Conservation (phyloP, 2,329 filamentous ascomycete genomes). For the Colletotrichum sp. region DNA sequence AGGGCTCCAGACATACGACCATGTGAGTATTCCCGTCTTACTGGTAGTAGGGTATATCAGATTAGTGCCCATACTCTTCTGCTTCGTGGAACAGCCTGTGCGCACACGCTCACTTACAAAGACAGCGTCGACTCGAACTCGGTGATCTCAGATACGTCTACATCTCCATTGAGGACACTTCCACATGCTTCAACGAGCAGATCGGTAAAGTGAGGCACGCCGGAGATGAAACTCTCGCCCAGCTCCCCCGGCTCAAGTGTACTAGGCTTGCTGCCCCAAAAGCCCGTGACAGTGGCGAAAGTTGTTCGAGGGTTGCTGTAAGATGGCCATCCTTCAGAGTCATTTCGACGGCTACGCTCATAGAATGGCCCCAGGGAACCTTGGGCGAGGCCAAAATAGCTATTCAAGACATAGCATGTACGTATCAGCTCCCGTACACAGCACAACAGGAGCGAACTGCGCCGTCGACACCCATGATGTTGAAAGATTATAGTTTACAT, state of each 20-base stretch:
- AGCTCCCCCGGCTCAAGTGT: background rate
- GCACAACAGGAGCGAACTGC: background rate
- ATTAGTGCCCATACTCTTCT: background rate
- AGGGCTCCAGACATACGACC: background rate
- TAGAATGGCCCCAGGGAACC: background rate
- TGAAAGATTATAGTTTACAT: background rate
- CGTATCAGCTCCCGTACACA: background rate
- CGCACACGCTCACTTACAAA: background rate
- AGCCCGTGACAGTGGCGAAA: background rate
- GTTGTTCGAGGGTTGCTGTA: background rate
- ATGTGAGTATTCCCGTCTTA: background rate
- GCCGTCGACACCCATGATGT: background rate
- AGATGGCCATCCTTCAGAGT: background rate
- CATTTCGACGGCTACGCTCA: background rate
- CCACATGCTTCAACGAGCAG: background rate
- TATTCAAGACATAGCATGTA: background rate
- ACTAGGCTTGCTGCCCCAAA: background rate
- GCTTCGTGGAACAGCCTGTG: background rate
- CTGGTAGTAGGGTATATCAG: background rate
- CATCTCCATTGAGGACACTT: background rate
- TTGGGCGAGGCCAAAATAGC: background rate
- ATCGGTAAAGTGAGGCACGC: slow-evolving; percentile 65
- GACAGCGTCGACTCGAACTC: background rate
- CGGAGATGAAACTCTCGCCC: slow-evolving; percentile 71
- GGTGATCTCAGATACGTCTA: background rate